phyloP scores from a whole-genome alignment of 164 flowering plant genomes.

The Vitis vinifera region DNA sequence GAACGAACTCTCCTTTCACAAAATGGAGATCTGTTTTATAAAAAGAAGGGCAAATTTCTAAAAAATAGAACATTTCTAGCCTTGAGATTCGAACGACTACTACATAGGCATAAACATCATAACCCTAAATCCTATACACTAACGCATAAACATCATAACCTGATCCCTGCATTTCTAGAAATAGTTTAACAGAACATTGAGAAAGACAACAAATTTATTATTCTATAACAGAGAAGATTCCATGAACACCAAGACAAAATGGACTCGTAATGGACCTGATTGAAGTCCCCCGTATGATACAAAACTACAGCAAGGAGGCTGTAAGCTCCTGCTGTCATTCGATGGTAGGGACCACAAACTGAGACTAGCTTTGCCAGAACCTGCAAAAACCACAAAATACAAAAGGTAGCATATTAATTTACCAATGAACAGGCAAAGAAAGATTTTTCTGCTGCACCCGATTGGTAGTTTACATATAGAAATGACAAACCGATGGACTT shows the following conservation, averaged over 20 bases:
- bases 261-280: conserved; percentile 60
- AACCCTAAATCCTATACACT: too few species aligned
- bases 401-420: neutral
- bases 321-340: conserved; percentile 99
- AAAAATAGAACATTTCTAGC: too few species aligned
- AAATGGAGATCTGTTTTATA: too few species aligned
- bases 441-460: neutral
- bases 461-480: neutral
- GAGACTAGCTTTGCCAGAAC: conserved; percentile 94
- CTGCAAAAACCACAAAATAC: conserved; percentile 35
- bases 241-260: conserved; percentile 2
- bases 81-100: too few species aligned
- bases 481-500: neutral
- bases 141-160: too few species aligned
- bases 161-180: neutral
- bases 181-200: neutral
- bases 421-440: neutral
- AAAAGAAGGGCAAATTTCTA: too few species aligned
- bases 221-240: neutral
- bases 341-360: conserved; percentile 98
- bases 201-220: neutral
- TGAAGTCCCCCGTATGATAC: conserved; percentile 98
- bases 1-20: too few species aligned
- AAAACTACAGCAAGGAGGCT: conserved; percentile 96
- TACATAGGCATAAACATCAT: too few species aligned